Evolutionary conservation across 768 basidiomycete species (phyloP).

Genomic region (Leccinum ochraceum): DNA sequence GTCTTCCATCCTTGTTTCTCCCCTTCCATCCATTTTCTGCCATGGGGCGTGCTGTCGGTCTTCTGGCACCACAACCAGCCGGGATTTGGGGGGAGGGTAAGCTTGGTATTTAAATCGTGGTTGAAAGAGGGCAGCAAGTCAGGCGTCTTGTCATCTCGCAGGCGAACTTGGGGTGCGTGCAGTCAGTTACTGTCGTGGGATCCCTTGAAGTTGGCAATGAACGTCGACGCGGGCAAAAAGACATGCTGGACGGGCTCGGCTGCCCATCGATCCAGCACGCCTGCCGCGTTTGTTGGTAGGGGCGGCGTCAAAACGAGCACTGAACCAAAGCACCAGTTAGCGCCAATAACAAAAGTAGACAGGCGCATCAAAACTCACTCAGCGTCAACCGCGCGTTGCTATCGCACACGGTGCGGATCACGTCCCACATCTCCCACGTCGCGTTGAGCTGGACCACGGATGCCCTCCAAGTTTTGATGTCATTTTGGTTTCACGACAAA

Average conservation of each 20-base stretch:
- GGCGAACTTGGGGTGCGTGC: neutral
- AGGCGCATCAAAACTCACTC: constrained; percentile 55
- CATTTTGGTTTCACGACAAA: constrained; percentile 25
- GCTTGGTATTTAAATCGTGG: constrained; percentile 11
- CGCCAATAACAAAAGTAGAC: neutral
- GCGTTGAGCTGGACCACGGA: constrained; percentile 62
- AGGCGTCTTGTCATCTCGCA: neutral
- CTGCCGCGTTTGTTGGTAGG: constrained; percentile 73
- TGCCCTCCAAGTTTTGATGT: constrained; percentile 34
- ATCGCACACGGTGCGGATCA: constrained; percentile 85
- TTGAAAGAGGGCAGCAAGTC: constrained; percentile 24
- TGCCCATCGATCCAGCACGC: constrained; percentile 83
- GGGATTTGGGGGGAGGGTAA: constrained; percentile 34
- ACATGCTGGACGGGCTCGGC: constrained; percentile 90
- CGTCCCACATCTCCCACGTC: constrained; percentile 99
- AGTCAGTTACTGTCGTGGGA: constrained; percentile 33
- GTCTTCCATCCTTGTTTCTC: constrained; percentile 38
- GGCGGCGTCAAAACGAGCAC: constrained; percentile 92
- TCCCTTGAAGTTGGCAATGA: constrained; percentile 94
- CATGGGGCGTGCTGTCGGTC: constrained; percentile 24
- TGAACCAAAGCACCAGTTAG: constrained; percentile 36
- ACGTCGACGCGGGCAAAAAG: constrained; percentile 85
- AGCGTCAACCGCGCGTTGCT: constrained; percentile 74
- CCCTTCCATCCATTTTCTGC: constrained; percentile 34
- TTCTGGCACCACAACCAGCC: constrained; percentile 32